phyloP scores from a whole-genome alignment of 768 basidiomycete genomes.

The Nidula microcarpa region DNA sequence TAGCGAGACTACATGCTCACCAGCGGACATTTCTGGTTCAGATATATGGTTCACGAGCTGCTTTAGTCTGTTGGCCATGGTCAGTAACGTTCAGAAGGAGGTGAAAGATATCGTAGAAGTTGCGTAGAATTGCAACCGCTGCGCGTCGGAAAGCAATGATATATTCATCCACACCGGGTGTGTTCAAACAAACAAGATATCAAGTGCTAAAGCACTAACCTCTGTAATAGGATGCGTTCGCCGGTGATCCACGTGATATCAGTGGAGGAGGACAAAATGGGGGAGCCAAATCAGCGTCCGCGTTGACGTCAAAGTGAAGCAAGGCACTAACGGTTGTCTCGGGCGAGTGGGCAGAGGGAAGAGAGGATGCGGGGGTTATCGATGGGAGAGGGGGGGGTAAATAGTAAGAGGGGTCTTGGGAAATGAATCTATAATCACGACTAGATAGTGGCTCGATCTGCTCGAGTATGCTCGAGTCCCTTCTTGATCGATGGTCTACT shows the following conservation, averaged over 20 bases:
- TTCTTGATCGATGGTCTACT: too few species aligned
- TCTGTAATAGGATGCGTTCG: neutral
- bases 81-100: slow-evolving; percentile 7
- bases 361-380: neutral
- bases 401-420: neutral
- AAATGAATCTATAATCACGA: too few species aligned
- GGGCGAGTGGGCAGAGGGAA: neutral
- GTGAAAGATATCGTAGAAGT: neutral
- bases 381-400: neutral
- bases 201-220: neutral
- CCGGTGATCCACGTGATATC: slow-evolving; percentile 7
- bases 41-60: slow-evolving; percentile 57
- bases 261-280: neutral
- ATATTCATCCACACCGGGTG: neutral
- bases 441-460: too few species aligned
- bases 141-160: neutral
- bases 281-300: too few species aligned
- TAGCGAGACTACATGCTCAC: slow-evolving; percentile 29
- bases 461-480: too few species aligned
- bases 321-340: neutral
- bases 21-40: slow-evolving; percentile 46
- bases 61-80: slow-evolving; percentile 57
- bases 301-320: neutral
- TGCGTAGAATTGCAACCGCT: neutral
- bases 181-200: neutral